Evolutionary conservation across 345 rosid species (phyloP).

Genomic region (Streptanthus diversifolius): DNA sequence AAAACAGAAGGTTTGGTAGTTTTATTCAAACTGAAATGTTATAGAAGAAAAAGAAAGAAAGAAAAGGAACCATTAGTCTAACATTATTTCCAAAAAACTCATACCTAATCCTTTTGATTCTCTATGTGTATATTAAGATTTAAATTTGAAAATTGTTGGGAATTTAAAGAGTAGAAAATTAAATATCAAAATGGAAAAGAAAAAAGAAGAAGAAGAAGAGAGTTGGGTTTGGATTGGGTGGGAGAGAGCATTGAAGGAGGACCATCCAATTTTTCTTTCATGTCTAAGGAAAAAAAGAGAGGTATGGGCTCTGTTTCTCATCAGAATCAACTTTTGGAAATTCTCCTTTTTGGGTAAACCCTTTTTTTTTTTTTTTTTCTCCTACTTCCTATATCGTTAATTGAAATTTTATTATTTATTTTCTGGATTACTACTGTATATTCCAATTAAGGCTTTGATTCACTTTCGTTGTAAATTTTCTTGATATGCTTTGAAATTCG

Average conservation of each 20-base stretch:
- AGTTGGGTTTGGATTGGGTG: constrained; percentile 34
- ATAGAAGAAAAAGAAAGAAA: constrained; percentile 29
- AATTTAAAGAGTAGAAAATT: background rate
- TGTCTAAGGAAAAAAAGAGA: constrained; percentile 31
- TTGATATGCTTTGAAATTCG: background rate
- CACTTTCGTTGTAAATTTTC: background rate
- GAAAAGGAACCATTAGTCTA: constrained; percentile 41
- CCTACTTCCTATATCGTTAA: background rate
- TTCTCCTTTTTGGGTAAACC: constrained; percentile 20
- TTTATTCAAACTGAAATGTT: constrained; percentile 36
- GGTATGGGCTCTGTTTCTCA: constrained; percentile 36
- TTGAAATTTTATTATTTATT: background rate
- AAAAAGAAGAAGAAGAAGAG: background rate
- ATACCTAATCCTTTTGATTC: constrained; percentile 21
- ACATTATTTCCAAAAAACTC: constrained; percentile 26
- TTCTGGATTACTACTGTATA: background rate
- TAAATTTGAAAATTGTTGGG: constrained; percentile 8
- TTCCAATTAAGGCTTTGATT: background rate
- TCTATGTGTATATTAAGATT: constrained; percentile 8
- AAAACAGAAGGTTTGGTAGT: constrained; percentile 43
- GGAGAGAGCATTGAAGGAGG: constrained; percentile 37
- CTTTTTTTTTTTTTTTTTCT: background rate
- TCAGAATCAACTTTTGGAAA: constrained; percentile 33
- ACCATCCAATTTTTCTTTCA: constrained; percentile 41
- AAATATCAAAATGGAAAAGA: constrained; percentile 10